phyloP scores from a whole-genome alignment of 495 filamentous ascomycete species.

The Aspergillus ellipticus region DNA sequence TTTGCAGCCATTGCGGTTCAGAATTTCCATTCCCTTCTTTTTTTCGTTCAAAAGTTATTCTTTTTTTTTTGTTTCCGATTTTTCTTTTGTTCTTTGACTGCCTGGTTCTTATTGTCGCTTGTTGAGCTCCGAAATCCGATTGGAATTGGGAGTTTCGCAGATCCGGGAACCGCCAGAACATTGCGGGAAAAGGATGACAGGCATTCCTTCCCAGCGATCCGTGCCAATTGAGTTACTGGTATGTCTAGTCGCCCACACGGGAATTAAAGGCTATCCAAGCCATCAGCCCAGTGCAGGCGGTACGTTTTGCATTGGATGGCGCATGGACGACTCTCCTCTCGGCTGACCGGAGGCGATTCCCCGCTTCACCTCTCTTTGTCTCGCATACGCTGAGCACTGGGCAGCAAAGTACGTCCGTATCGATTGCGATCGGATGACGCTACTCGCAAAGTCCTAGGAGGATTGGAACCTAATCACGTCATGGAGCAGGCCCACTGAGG shows the following conservation, averaged over 20 bases:
- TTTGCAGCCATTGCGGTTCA: slow-evolving; percentile 13
- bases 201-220: slow-evolving; percentile 4
- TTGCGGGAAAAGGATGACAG: slow-evolving; percentile 14
- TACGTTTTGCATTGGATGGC: background rate
- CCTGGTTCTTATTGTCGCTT: background rate
- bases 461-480: background rate
- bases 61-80: slow-evolving; percentile 5
- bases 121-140: background rate
- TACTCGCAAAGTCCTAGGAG: background rate
- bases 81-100: background rate
- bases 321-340: background rate
- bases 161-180: background rate
- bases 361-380: background rate
- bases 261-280: slow-evolving; percentile 3
- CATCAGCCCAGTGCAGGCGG: background rate
- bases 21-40: slow-evolving; percentile 6
- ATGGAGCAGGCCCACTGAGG: background rate
- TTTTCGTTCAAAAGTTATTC: background rate
- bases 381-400: background rate
- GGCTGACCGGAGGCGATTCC: background rate
- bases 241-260: background rate
- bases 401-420: background rate
- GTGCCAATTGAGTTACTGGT: slow-evolving; percentile 3
- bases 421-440: background rate
- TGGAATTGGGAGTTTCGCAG: background rate